Percentiles rank a stretch among this genome's conserved stretches.
These are phyloP conservation scores for Eremothecium gossypii DNA, from an alignment of 1,139 yeast species.

Conservation along the genomic window DNA sequence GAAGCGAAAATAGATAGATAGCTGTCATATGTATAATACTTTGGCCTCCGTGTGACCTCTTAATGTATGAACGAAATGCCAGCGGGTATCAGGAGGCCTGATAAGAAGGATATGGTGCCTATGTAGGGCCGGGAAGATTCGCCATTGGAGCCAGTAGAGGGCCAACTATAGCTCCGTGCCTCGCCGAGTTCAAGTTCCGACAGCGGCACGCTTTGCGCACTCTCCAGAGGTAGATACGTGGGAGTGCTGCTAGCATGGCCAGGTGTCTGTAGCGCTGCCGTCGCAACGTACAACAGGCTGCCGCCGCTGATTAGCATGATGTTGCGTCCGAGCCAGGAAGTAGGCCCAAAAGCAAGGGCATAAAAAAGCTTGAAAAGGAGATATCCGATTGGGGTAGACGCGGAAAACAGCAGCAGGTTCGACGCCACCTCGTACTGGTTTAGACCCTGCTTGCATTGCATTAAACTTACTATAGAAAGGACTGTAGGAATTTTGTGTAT, in stretches of 20 bases:
- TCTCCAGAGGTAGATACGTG: too few relatives aligned
- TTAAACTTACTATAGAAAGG: conserved; percentile 41
- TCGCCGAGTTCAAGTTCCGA: too few relatives aligned
- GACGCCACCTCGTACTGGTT: conserved; percentile 23
- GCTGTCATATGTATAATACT: neutral
- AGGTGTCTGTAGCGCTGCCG: conserved; percentile 4
- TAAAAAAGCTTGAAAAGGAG: conserved; percentile 10
- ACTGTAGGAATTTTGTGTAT: conserved; percentile 59
- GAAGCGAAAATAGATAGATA: conserved; percentile 17
- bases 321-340: conserved; percentile 16
- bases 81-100: neutral
- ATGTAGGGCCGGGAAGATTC: too few relatives aligned
- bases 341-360: too few relatives aligned
- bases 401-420: conserved; percentile 26
- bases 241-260: too few relatives aligned
- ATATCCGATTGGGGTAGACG: conserved; percentile 29
- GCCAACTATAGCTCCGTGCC: too few relatives aligned
- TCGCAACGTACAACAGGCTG: conserved; percentile 28
- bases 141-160: too few relatives aligned
- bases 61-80: too few relatives aligned
- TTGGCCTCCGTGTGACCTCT: neutral
- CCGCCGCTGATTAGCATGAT: conserved; percentile 29
- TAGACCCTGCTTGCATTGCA: conserved; percentile 27
- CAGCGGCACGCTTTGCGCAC: too few relatives aligned
- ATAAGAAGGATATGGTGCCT: neutral